Evolutionary conservation across 2,329 filamentous ascomycete genomes (phyloP).

Genomic region (Colletotrichum sp.): DNA sequence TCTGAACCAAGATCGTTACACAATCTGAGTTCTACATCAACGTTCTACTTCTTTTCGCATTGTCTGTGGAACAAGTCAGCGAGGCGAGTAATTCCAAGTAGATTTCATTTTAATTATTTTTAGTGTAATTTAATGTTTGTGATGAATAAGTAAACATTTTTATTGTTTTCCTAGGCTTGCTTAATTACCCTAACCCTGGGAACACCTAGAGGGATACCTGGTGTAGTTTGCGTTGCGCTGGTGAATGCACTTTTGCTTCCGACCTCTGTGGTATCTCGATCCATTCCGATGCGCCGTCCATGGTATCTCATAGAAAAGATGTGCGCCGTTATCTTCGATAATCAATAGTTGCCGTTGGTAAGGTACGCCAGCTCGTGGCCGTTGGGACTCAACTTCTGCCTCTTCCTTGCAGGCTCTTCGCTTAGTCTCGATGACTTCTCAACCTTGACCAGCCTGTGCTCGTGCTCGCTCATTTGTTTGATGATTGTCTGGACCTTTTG

Average conservation of each 20-base stretch:
- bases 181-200: neutral
- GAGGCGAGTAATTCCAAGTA: neutral
- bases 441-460: neutral
- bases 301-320: neutral
- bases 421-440: neutral
- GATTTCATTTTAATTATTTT: neutral
- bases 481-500: neutral
- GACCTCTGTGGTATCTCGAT: constrained; percentile 1
- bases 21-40: neutral
- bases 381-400: neutral
- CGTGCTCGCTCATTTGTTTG: constrained; percentile 4
- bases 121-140: neutral
- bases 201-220: neutral
- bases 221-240: neutral
- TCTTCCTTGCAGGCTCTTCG: constrained; percentile 8
- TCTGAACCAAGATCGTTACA: neutral
- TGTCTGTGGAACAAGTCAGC: neutral
- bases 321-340: neutral
- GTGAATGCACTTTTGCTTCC: neutral
- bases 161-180: neutral
- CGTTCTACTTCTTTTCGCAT: neutral
- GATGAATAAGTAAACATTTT: neutral
- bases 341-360: constrained; percentile 9
- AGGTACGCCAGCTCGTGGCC: neutral
- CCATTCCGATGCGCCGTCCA: neutral